Evolutionary conservation across 2,329 filamentous ascomycete species (phyloP), one percentile per base, ranked within the genome.

Genomic region (Epichloe festucae): DNA sequence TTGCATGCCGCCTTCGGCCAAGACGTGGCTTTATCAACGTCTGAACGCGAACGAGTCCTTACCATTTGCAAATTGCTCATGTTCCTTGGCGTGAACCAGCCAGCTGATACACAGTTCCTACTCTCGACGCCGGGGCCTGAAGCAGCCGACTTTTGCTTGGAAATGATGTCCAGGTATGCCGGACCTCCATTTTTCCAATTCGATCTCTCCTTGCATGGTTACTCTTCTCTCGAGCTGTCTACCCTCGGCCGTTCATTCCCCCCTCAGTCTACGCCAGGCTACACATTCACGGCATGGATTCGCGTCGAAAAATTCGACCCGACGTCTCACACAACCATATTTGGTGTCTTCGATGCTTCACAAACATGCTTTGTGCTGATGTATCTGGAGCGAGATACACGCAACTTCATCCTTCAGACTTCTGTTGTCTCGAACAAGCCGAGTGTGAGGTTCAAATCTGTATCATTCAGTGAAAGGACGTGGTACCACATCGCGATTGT

Each of bases 401-500:
- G 80, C 54, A 93, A 95, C 67, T 86, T 98, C 58, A 98, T 98
- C 58, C 73, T 98, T 5, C 93, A 98, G 69, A 97, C 94, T 7
- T 96, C 93, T 17, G 86, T 97, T 54, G 87, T 82, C 49, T 89
- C 89, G 8, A 76, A 82, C 49, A 81, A 86, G 53, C 91, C 93
- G 3, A 97, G 91, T 66, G 87, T 98, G 46, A 82, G 93, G 52
- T 98, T 98, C 74, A 95, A 93, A 65, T 85, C 85, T 2, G 79
- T 84, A 11, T 73, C 76, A 0, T 97, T 98, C 62, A 73, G 82
- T 59, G 77, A 86, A 56, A 79, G 82, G 51, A 77, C 73, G 59
- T 98, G 93, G 93, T 98, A 98, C 66, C 93, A 98, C 66, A 80
- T 98, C 60, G 88, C 85, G 43, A 71, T 98, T 55, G 87, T 93